phyloP scores from a whole-genome alignment of 2,329 filamentous ascomycete genomes.

The Beauveria australis region DNA sequence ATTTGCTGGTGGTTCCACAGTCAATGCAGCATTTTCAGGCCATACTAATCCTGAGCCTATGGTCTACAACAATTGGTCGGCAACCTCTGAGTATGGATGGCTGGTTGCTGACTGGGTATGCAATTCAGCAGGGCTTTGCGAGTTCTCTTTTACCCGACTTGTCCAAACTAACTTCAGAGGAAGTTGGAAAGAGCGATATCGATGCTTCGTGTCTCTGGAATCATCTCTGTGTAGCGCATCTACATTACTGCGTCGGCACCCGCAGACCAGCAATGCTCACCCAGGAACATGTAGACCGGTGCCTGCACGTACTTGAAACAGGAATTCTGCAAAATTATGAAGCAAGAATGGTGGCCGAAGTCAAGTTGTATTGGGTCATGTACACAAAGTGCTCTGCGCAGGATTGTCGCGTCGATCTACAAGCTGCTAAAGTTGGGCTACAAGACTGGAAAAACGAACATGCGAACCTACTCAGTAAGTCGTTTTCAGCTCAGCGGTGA shows the following conservation, averaged over 20 bases:
- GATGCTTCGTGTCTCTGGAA: conserved; percentile 21
- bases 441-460: conserved; percentile 18
- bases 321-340: conserved; percentile 18
- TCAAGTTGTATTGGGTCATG: conserved; percentile 22
- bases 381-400: conserved; percentile 15
- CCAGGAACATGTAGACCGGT: conserved; percentile 16
- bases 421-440: conserved; percentile 12
- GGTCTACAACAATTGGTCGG: conserved; percentile 22
- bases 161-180: too few relatives aligned
- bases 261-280: conserved; percentile 16
- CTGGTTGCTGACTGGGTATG: conserved; percentile 20
- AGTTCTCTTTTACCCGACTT: conserved; percentile 9
- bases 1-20: conserved; percentile 15
- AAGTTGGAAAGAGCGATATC: not conserved
- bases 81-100: conserved; percentile 21
- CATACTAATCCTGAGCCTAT: conserved; percentile 18
- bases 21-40: conserved; percentile 20
- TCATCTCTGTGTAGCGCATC: conserved; percentile 20
- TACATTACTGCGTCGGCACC: conserved; percentile 23
- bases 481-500: too few relatives aligned
- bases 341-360: conserved; percentile 20
- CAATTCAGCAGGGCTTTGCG: conserved; percentile 18
- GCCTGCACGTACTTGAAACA: conserved; percentile 11
- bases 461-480: conserved; percentile 13
- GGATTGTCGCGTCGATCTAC: conserved; percentile 6